phyloP scores from a whole-genome alignment of 306 rosid genomes.

The Castanopsis chinensis region DNA sequence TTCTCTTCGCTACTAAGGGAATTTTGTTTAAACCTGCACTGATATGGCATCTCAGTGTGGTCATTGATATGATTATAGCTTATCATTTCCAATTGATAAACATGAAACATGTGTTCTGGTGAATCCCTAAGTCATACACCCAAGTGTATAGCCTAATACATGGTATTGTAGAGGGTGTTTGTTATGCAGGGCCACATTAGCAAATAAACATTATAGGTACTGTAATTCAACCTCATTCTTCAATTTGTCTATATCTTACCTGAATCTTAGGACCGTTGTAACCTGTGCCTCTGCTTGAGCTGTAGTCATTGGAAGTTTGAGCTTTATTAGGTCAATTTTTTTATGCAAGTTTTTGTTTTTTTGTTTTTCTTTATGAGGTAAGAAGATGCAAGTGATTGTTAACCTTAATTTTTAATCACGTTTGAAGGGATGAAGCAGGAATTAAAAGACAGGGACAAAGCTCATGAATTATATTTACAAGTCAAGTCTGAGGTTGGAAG shows the following conservation, averaged over 20 bases:
- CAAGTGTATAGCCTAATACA: background rate
- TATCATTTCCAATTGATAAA: background rate
- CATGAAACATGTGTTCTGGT: background rate
- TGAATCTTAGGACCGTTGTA: background rate
- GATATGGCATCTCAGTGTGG: background rate
- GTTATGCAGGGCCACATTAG: background rate
- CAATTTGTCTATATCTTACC: background rate
- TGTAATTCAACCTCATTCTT: background rate
- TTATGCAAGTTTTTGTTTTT: background rate
- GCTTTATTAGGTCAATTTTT: background rate
- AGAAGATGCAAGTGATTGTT: background rate
- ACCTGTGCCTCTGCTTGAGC: background rate
- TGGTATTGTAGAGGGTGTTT: background rate
- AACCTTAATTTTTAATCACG: background rate
- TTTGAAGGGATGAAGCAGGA: slow-evolving; percentile 65
- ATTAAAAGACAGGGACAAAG: slow-evolving; percentile 53
- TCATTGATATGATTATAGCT: too few relatives aligned
- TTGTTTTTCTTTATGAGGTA: background rate
- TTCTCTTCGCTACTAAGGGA: background rate
- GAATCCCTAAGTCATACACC: background rate
- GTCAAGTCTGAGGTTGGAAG: slow-evolving; percentile 74
- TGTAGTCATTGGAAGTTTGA: background rate
- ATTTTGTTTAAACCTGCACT: background rate
- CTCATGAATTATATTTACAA: slow-evolving; percentile 59
- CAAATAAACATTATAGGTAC: background rate